Conservation (phyloP, 2,329 filamentous ascomycete genomes). For the Verticillium nubilum region DNA sequence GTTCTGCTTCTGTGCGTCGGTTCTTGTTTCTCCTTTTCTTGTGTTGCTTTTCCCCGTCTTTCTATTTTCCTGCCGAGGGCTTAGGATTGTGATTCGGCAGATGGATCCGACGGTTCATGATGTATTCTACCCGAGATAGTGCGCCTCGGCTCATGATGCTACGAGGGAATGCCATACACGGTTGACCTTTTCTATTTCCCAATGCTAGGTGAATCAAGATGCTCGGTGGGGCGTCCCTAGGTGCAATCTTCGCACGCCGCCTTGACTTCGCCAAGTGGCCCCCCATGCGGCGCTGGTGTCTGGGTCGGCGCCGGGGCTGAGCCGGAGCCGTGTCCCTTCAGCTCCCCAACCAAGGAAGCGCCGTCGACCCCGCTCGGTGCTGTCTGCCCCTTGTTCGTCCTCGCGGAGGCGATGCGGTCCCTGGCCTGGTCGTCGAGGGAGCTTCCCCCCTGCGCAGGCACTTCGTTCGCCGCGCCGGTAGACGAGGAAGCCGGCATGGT, state of each 20-base stretch:
- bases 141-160: constrained; percentile 3
- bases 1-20: not conserved
- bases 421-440: constrained; percentile 4
- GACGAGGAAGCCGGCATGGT: constrained; percentile 1
- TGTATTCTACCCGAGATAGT: constrained; percentile 4
- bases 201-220: too few relatives aligned
- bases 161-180: not conserved
- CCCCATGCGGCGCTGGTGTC: not conserved
- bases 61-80: not conserved
- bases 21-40: not conserved
- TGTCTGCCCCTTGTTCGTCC: constrained; percentile 11
- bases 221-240: not conserved
- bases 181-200: not conserved
- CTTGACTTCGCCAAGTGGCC: not conserved
- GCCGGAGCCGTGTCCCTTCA: constrained; percentile 1
- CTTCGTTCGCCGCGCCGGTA: constrained; percentile 4
- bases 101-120: not conserved
- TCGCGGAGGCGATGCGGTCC: constrained; percentile 6
- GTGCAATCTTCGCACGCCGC: constrained; percentile 8
- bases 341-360: not conserved
- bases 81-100: not conserved
- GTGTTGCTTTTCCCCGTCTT: not conserved
- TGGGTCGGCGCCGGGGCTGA: not conserved
- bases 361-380: not conserved
- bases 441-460: not conserved